Evolutionary conservation across 805 yeast genomes (phyloP).

Genomic region (Candida nonsorbophila): DNA sequence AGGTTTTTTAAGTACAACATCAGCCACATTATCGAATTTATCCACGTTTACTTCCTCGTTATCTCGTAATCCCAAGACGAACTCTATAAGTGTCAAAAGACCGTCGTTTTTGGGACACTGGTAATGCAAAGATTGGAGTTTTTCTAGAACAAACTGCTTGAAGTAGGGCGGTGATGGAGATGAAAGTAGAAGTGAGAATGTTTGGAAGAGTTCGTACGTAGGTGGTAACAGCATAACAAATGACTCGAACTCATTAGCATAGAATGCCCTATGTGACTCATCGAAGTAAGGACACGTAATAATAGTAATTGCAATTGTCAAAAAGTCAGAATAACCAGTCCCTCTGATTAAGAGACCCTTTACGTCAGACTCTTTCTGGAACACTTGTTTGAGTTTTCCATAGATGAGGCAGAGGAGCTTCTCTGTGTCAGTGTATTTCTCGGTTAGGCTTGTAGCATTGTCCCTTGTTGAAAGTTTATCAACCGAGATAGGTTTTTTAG

Average conservation of each 20-base stretch:
- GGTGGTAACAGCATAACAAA: constrained; percentile 44
- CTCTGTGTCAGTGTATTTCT: constrained; percentile 12
- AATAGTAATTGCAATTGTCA: constrained; percentile 45
- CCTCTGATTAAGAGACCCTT: constrained; percentile 55
- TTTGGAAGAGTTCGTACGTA: constrained; percentile 61
- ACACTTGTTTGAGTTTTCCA: constrained; percentile 24
- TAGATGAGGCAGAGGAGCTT: constrained; percentile 23
- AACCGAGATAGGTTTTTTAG: constrained; percentile 18
- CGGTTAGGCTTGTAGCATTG: constrained; percentile 8
- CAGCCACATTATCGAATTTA: constrained; percentile 63
- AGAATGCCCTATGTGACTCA: constrained; percentile 8
- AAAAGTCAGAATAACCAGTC: constrained; percentile 58
- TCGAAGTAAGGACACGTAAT: constrained; percentile 25
- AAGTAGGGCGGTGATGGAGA: constrained; percentile 44
- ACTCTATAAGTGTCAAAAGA: constrained; percentile 67
- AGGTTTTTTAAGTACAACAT: constrained; percentile 63
- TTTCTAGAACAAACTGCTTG: constrained; percentile 39
- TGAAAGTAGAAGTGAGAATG: constrained; percentile 54
- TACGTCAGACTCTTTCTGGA: constrained; percentile 42
- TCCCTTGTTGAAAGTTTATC: constrained; percentile 8
- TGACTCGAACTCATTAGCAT: constrained; percentile 10
- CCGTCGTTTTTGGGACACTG: constrained; percentile 57
- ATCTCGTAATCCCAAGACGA: constrained; percentile 71
- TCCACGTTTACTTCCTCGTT: constrained; percentile 62
- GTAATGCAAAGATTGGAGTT: constrained; percentile 51